Conservation (phyloP, 140 eudicot genomes). For the Ambrosia hybrid region DNA sequence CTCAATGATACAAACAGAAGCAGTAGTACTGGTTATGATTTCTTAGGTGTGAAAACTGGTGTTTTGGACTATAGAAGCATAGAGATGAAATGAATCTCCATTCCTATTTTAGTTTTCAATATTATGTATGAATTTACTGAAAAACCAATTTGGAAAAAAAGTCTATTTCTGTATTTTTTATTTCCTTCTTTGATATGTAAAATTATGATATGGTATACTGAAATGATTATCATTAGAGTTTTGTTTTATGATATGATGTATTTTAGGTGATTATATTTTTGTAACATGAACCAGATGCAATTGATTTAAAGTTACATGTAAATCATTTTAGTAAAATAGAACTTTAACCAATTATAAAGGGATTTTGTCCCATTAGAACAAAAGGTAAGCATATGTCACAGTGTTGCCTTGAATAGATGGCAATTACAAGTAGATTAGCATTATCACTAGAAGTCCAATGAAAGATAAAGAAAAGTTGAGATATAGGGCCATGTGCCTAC, state of each 20-base stretch:
- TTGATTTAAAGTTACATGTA: background rate
- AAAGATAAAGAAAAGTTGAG: background rate
- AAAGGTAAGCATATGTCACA: background rate
- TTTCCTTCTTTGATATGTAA: background rate
- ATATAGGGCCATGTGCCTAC: conserved; percentile 1
- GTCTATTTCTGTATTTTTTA: background rate
- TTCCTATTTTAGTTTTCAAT: no score
- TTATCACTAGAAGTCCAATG: background rate
- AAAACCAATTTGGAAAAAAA: no score
- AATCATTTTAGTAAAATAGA: background rate
- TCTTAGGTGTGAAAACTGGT: conserved; percentile 65
- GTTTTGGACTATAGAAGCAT: conserved; percentile 81
- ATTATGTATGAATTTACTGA: background rate
- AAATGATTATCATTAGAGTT: background rate
- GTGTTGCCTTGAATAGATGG: background rate
- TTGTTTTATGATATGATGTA: background rate
- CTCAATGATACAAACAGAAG: conserved; percentile 20
- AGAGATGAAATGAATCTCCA: conserved; percentile 65
- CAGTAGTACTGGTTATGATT: conserved; percentile 52
- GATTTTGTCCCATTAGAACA: background rate
- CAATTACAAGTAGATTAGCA: background rate
- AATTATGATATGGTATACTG: background rate
- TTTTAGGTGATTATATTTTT: background rate
- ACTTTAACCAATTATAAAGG: background rate
- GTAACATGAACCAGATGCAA: background rate